Evolutionary conservation across 805 yeast genomes (phyloP).

Genomic region (Cyberlindnera euphorbiiphila): DNA sequence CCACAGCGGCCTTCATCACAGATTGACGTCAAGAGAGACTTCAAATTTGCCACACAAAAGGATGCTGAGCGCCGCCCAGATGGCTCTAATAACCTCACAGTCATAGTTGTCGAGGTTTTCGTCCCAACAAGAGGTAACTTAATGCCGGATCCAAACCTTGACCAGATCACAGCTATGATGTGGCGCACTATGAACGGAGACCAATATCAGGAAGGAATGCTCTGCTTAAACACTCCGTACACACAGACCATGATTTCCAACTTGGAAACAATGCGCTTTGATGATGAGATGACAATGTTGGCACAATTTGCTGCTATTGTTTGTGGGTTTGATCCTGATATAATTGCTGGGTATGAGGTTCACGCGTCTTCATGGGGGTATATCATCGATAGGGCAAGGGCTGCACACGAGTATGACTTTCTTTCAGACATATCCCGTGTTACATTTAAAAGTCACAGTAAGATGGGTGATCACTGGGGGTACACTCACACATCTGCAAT

Average conservation of each 20-base stretch:
- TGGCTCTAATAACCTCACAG: constrained; percentile 46
- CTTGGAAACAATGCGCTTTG: constrained; percentile 29
- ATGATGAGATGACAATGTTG: constrained; percentile 57
- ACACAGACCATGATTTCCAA: constrained; percentile 11
- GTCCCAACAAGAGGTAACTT: constrained; percentile 46
- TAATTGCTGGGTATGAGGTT: constrained; percentile 81
- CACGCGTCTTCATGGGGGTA: constrained; percentile 89
- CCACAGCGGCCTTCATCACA: constrained; percentile 39
- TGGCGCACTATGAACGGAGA: constrained; percentile 56
- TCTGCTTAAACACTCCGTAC: constrained; percentile 28
- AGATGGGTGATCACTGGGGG: constrained; percentile 73
- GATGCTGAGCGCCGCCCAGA: constrained; percentile 34
- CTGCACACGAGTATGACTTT: constrained; percentile 47
- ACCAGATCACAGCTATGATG: constrained; percentile 55
- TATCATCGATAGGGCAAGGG: constrained; percentile 57
- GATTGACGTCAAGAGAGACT: constrained; percentile 41
- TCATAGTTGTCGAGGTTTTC: constrained; percentile 68
- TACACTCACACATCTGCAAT: constrained; percentile 71
- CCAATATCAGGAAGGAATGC: constrained; percentile 35
- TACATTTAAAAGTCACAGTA: constrained; percentile 42
- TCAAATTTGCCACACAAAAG: constrained; percentile 36
- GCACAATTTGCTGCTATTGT: constrained; percentile 52
- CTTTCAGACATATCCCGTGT: constrained; percentile 62
- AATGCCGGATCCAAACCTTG: constrained; percentile 62
- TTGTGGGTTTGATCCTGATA: constrained; percentile 75